A percentile compares a stretch with the other conserved stretches of the same genome.
phyloP scores from a whole-genome alignment of 2,329 filamentous ascomycete genomes.

The Drechslera avenae region DNA sequence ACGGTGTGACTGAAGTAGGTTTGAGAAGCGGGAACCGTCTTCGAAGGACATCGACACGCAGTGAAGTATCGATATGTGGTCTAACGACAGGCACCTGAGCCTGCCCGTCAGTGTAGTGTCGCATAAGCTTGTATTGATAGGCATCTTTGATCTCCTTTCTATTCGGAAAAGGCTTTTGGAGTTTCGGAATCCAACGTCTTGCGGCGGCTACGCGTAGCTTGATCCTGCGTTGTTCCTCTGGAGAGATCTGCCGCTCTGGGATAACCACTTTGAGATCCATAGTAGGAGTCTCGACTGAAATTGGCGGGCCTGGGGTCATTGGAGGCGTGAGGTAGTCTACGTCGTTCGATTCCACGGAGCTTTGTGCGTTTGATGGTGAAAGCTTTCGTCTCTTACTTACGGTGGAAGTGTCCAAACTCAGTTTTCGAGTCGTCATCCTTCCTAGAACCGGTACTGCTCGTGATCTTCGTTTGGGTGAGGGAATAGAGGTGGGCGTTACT shows the following conservation, averaged over 20 bases:
- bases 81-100: conserved; percentile 17
- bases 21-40: conserved; percentile 18
- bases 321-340: conserved; percentile 13
- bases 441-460: neutral
- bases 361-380: neutral
- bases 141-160: conserved; percentile 23
- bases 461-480: neutral
- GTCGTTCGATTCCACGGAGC: neutral
- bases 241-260: conserved; percentile 8
- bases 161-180: conserved; percentile 19
- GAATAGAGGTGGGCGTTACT: neutral
- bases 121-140: conserved; percentile 31
- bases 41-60: conserved; percentile 21
- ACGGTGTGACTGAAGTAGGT: neutral
- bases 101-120: conserved; percentile 24
- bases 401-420: neutral
- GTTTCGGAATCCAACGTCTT: conserved; percentile 24
- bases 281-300: neutral
- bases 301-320: conserved; percentile 2
- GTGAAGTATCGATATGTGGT: conserved; percentile 23
- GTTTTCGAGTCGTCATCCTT: neutral
- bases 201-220: conserved; percentile 23
- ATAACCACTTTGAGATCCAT: conserved; percentile 24
- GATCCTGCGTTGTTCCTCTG: conserved; percentile 14
- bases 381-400: neutral